Evolutionary conservation across 306 rosid species (phyloP), one percentile per base, ranked within the genome.

Genomic region (Psophocarpus tetragonolobus): DNA sequence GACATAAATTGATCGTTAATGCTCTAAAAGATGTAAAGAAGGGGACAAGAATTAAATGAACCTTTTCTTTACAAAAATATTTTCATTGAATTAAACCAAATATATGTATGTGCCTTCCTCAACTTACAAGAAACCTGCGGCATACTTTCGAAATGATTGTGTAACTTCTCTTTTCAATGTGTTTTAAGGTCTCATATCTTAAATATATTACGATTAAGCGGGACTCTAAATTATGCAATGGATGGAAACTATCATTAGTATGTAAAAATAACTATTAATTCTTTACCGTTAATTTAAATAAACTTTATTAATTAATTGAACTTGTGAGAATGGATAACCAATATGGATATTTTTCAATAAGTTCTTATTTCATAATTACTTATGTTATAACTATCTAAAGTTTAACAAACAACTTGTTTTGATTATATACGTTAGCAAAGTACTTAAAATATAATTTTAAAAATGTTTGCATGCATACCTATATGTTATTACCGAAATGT

Each of bases 51-150:
- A 33, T 44, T 29, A 44, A 65, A 64, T 66, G 7, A 39, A 45
- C 21, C 23, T 68, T 51, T 56, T 60, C 71, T 82, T 57, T 26
- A 5, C 61, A 54, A 63, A n/a, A 62, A 65, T 36, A 24, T 47
- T 47, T 4, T 62, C 1, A 26, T 23, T 50, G 78, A 76, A 51
- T 76, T 71, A 53, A 76, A 57, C 68, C 36, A 80, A 72, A 80
- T 39, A 23, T 81, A 56, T 81, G 85, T 81, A 56, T 81, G 85
- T 89, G 51, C 94, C 90, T 87, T 91, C 88, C 94, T 81, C 68
- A 62, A 23, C 80, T 54, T 71, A 84, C 85, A 89, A 89, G 93
- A 81, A 87, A 89, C 76, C 85, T 81, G 71, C 77, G 65, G 73
- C 67, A 51, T 75, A 67, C 54, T 76, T 75, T 62, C 5, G 8